A percentile compares a stretch with the other conserved stretches of the same genome.
Evolutionary conservation across 2,329 filamentous ascomycete genomes (phyloP).

Genomic region (Myrmaecium sp.): DNA sequence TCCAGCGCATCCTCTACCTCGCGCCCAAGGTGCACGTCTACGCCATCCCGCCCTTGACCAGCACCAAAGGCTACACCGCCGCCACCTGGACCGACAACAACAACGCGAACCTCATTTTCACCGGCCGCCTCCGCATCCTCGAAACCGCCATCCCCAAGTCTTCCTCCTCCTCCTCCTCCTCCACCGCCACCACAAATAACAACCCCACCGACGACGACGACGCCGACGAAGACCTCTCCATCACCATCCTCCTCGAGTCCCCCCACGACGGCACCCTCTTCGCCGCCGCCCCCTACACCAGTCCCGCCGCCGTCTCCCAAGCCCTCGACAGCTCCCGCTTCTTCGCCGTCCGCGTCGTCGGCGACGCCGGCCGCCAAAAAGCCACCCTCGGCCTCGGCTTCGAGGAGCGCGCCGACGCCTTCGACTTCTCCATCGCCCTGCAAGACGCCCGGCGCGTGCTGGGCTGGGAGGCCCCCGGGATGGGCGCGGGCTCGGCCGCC

Average conservation of each 20-base stretch:
- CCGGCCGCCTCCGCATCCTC: constrained; percentile 60
- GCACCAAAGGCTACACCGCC: constrained; percentile 64
- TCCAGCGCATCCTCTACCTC: constrained; percentile 72
- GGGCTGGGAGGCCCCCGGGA: constrained; percentile 32
- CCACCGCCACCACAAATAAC: constrained; percentile 7
- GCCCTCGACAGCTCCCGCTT: constrained; percentile 67
- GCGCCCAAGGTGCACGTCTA: constrained; percentile 65
- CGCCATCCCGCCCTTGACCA: constrained; percentile 64
- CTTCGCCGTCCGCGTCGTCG: constrained; percentile 68
- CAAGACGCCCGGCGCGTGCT: constrained; percentile 61
- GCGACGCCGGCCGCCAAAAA: constrained; percentile 50
- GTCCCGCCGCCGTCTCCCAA: constrained; percentile 50
- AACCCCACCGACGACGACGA: constrained; percentile 12
- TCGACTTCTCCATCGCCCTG: constrained; percentile 68
- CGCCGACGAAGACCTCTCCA: constrained; percentile 42
- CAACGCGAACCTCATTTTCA: constrained; percentile 63
- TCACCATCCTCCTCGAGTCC: constrained; percentile 68
- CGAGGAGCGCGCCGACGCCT: constrained; percentile 70
- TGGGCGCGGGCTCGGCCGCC: constrained; percentile 5
- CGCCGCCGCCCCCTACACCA: constrained; percentile 65
- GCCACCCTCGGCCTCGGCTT: constrained; percentile 74
- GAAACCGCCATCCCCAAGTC: constrained; percentile 45
- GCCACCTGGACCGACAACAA: constrained; percentile 56
- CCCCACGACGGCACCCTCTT: constrained; percentile 56
- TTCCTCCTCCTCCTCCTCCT: constrained; percentile 6